These are phyloP conservation scores for Kuraishia capsulata DNA, from an alignment of 805 yeast genomes.

Conservation along the genomic window DNA sequence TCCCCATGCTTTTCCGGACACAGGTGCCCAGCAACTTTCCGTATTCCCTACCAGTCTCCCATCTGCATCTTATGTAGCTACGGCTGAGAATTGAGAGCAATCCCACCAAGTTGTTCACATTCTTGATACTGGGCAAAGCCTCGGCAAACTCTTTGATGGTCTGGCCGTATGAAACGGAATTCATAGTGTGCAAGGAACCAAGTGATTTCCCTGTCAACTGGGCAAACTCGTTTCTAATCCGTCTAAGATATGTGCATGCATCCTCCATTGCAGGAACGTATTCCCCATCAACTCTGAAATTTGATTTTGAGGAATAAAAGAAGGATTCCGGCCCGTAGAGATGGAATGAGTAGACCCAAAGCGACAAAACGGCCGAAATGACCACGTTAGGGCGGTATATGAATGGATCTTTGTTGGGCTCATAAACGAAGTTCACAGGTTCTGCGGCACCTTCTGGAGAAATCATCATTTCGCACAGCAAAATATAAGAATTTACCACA, in stretches of 20 bases:
- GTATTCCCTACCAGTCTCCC: slow-evolving; percentile 52
- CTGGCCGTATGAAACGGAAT: slow-evolving; percentile 21
- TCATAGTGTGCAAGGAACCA: slow-evolving; percentile 7
- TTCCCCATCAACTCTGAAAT: neutral
- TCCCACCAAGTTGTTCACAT: slow-evolving; percentile 44
- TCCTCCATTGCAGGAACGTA: slow-evolving; percentile 30
- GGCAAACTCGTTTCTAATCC: slow-evolving; percentile 31
- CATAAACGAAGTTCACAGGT: slow-evolving; percentile 19
- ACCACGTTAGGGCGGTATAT: slow-evolving; percentile 27
- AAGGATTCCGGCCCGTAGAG: slow-evolving; percentile 42
- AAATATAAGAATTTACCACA: slow-evolving; percentile 45
- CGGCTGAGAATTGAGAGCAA: slow-evolving; percentile 31
- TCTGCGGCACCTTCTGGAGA: slow-evolving; percentile 19
- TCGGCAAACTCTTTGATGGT: slow-evolving; percentile 25
- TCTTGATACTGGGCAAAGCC: slow-evolving; percentile 22
- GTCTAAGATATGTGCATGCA: slow-evolving; percentile 35
- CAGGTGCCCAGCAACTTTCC: slow-evolving; percentile 40
- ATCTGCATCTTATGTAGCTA: slow-evolving; percentile 27
- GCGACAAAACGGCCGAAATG: slow-evolving; percentile 25
- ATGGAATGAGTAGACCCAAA: slow-evolving; percentile 41
- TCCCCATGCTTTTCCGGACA: slow-evolving; percentile 43
- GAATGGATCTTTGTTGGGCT: slow-evolving; percentile 23
- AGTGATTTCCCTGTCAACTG: slow-evolving; percentile 12
- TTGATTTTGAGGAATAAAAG: too few species aligned
- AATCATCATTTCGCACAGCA: slow-evolving; percentile 47